Evolutionary conservation across 1,284 basidiomycete genomes (phyloP).

Genomic region (Ganoderma lucidum): DNA sequence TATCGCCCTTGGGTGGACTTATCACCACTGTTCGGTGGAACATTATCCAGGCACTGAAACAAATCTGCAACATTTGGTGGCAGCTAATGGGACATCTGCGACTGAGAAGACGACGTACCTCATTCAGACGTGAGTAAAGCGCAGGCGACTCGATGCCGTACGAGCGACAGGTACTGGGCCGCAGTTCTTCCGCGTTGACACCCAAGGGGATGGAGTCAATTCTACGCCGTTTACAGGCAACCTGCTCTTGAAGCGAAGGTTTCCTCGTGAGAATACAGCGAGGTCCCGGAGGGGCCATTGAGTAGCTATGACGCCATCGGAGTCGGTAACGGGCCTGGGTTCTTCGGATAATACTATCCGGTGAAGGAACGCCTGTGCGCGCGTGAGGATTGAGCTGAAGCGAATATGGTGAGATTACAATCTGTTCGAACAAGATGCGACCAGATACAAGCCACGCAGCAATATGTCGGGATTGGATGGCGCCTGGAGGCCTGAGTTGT

Average conservation of each 20-base stretch:
- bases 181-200: constrained; percentile 2
- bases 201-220: neutral
- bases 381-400: neutral
- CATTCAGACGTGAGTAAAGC: constrained; percentile 1
- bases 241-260: neutral
- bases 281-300: constrained; percentile 6
- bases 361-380: neutral
- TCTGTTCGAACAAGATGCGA: neutral
- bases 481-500: neutral
- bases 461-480: neutral
- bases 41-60: neutral
- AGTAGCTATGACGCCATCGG: constrained; percentile 6
- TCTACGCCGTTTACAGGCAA: neutral
- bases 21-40: neutral
- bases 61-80: neutral
- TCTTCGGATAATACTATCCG: neutral
- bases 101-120: neutral
- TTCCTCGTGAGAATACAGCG: neutral
- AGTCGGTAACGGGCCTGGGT: neutral
- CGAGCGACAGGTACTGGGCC: constrained; percentile 3
- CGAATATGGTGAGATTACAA: constrained; percentile 5
- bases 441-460: neutral
- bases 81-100: neutral
- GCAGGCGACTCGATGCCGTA: neutral
- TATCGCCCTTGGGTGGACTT: constrained; percentile 2